Evolutionary conservation across 106 monocot genomes (phyloP).

Genomic region (Dendrobium officinale): DNA sequence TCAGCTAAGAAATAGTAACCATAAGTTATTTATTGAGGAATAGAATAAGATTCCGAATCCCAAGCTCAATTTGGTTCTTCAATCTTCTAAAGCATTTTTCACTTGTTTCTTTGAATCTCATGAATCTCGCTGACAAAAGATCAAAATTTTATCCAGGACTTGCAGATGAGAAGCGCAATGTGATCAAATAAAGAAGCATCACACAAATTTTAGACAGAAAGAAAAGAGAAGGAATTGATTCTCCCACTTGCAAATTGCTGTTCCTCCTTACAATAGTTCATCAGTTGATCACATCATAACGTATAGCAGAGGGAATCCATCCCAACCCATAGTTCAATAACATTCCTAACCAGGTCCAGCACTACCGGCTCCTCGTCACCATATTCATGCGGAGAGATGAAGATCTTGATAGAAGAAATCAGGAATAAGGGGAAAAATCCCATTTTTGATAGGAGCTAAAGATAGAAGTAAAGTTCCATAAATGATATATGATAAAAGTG

Average conservation of each 20-base stretch:
- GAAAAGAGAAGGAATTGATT: neutral
- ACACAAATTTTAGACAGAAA: neutral
- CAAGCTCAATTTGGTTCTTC: no score
- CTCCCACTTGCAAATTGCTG: conserved; percentile 2
- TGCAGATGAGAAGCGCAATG: no score
- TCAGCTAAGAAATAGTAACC: no score
- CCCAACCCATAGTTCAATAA: neutral
- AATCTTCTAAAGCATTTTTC: no score
- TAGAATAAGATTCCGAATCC: no score
- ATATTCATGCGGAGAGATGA: neutral
- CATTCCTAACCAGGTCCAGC: neutral
- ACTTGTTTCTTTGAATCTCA: no score
- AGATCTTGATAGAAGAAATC: neutral
- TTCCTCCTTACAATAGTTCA: neutral
- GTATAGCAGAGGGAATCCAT: neutral
- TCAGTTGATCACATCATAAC: neutral
- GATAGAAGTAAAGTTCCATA: neutral
- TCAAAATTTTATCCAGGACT: no score
- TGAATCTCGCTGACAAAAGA: no score
- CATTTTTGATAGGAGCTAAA: neutral
- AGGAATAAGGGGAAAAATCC: neutral
- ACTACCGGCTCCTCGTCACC: neutral
- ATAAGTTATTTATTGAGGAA: no score
- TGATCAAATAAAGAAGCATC: no score
- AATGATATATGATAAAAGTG: neutral